Conservation (phyloP, 768 basidiomycete genomes). For the Mycena galericulata region DNA sequence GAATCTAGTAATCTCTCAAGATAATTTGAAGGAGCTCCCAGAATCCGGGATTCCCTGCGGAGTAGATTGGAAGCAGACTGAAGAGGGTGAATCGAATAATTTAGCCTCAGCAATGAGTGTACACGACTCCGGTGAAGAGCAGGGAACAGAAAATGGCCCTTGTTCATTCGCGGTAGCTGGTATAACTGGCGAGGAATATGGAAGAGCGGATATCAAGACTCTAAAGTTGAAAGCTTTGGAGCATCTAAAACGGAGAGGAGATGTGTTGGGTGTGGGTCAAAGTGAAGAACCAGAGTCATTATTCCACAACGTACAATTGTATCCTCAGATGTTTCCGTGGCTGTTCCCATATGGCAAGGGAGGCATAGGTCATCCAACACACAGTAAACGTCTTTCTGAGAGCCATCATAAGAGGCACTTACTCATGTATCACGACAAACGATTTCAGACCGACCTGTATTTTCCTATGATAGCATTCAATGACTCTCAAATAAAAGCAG, state of each 20-base stretch:
- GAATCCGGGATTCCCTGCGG: not conserved
- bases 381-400: not conserved
- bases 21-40: not conserved
- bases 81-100: not conserved
- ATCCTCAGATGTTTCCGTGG: constrained; percentile 9
- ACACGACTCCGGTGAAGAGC: not conserved
- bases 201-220: not conserved
- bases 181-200: not conserved
- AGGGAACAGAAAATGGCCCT: not conserved
- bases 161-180: not conserved
- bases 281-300: not conserved
- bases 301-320: not conserved
- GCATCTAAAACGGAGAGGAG: not conserved
- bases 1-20: not conserved
- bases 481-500: not conserved
- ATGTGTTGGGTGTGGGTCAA: not conserved
- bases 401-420: not conserved
- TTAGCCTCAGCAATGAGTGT: not conserved
- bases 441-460: not conserved
- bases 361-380: not conserved
- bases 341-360: constrained; percentile 2
- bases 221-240: not conserved
- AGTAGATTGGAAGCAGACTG: constrained; percentile 4
- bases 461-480: constrained; percentile 14
- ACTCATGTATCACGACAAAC: not conserved